These are phyloP conservation scores for Trametes cingulata DNA, from an alignment of 768 basidiomycete genomes.

Conservation along the genomic window DNA sequence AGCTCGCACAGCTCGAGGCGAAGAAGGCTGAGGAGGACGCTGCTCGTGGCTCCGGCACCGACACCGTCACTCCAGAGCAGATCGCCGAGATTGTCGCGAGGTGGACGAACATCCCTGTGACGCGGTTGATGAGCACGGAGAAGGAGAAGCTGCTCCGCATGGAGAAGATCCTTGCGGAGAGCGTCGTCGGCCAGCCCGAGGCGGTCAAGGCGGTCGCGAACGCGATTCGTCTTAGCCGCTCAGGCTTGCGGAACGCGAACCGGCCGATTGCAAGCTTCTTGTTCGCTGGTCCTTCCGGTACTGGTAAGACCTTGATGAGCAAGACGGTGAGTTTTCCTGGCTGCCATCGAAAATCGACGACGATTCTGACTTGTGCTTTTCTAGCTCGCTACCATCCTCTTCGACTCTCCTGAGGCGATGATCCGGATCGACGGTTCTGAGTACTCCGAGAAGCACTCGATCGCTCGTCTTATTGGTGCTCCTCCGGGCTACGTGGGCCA, in stretches of 20 bases:
- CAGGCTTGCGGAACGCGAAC: slow-evolving; percentile 87
- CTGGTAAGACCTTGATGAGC: slow-evolving; percentile 86
- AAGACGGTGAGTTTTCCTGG: slow-evolving; percentile 66
- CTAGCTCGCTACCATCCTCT: slow-evolving; percentile 84
- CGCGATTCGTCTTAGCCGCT: slow-evolving; percentile 89
- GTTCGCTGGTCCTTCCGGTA: slow-evolving; percentile 90
- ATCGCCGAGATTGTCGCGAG: slow-evolving; percentile 93
- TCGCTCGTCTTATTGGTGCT: slow-evolving; percentile 69
- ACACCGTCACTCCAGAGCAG: slow-evolving; percentile 81
- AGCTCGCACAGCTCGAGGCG: slow-evolving; percentile 69
- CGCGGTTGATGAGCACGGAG: slow-evolving; percentile 83
- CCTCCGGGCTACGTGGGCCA: slow-evolving; percentile 93
- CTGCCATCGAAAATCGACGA: not conserved
- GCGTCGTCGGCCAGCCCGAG: slow-evolving; percentile 88
- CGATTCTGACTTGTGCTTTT: slow-evolving; percentile 20
- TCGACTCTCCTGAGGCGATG: slow-evolving; percentile 90
- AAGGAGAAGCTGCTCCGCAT: slow-evolving; percentile 85
- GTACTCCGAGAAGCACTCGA: slow-evolving; percentile 83
- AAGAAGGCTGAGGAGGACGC: slow-evolving; percentile 74
- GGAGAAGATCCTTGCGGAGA: slow-evolving; percentile 78
- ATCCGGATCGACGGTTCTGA: slow-evolving; percentile 92
- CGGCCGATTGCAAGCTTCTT: slow-evolving; percentile 92
- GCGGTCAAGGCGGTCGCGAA: slow-evolving; percentile 93
- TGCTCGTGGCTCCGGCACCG: slow-evolving; percentile 51
- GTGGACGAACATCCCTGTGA: slow-evolving; percentile 93